Evolutionary conservation across 139 green algal species (phyloP), one percentile per base, ranked within the genome.

Genomic region (Ettlia oleoabundans): DNA sequence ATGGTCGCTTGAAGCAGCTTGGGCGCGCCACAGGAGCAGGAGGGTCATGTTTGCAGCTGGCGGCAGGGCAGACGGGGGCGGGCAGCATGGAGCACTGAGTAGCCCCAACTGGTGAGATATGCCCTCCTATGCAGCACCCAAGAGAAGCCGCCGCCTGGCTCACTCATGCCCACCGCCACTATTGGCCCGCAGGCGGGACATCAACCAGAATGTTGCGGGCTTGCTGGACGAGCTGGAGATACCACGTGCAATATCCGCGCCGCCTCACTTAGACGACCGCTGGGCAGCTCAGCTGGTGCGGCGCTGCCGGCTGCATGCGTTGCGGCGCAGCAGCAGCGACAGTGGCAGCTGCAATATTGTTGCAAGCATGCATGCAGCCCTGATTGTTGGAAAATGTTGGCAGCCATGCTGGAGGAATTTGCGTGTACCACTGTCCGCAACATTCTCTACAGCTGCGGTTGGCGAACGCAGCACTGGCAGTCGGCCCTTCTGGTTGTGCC

Each of bases 151-250:
- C 42, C n/a, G 41, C n/a, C 4, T 22, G 28, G n/a, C n/a, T n/a
- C 28, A 58, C 26, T 55, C 41, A 78, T 47, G 32, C 32, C 33
- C 28, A 30, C 51, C n/a, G 32, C 47, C 33, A 51, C 30, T n/a
- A n/a, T n/a, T n/a, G n/a, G 30, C 19, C 26, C 81, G 75, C 86
- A 92, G 88, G 88, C 42, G 84, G 10, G 86, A 91, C 38, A 80
- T 93, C 13, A 85, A 95, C 71, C 86, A 87, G 24, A 91, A 95
- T 47, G 86, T 96, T 4, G 86, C 72, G 4, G 92, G 89, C 38
- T 84, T 97, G 33, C 73, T 97, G 28, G 93, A 97, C 35, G 94
- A 98, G n/a, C 91, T 96, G 21, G 87, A 92, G n/a, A 75, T 88
- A 40, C 95, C 89, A 15, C 78, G 94, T 1, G 91, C 93, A 1